Conservation (phyloP, 1,139 yeast genomes). For the Hyphopichia fennica region DNA sequence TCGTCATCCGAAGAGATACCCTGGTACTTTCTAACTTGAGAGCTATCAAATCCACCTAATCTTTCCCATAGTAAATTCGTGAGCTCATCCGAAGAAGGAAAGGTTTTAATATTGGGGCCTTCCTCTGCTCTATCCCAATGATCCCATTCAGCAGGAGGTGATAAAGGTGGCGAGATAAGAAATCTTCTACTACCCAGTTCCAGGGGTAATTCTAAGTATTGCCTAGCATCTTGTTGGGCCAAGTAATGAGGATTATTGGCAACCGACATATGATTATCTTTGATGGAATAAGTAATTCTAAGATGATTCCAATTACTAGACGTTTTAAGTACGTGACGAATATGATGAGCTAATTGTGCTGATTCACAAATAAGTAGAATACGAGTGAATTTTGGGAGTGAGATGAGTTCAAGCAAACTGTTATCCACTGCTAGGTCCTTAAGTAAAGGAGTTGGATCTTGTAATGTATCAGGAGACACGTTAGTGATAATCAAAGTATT, state of each 20-base stretch:
- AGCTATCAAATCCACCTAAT: constrained; percentile 40
- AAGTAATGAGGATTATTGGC: constrained; percentile 1
- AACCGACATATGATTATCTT: constrained; percentile 26
- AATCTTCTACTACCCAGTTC: constrained; percentile 41
- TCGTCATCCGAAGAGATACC: constrained; percentile 15
- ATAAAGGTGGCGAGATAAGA: constrained; percentile 48
- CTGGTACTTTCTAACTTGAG: constrained; percentile 31
- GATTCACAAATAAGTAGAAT: constrained; percentile 36
- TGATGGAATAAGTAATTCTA: constrained; percentile 31
- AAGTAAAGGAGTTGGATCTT: constrained; percentile 27
- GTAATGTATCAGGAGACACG: constrained; percentile 18
- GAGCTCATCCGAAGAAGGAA: constrained; percentile 41
- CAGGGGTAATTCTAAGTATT: constrained; percentile 43
- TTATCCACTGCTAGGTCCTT: constrained; percentile 23
- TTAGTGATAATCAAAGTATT: constrained; percentile 44
- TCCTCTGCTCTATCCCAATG: constrained; percentile 46
- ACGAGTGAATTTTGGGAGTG: constrained; percentile 36
- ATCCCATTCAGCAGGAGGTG: constrained; percentile 50
- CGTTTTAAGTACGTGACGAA: constrained; percentile 16
- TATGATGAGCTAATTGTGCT: constrained; percentile 19
- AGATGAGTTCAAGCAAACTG: constrained; percentile 32
- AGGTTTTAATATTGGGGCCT: constrained; percentile 38
- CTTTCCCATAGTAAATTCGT: constrained; percentile 48
- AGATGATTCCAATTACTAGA: constrained; percentile 17
- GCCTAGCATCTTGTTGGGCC: constrained; percentile 11